Evolutionary conservation across 2,329 filamentous ascomycete genomes (phyloP), one percentile per base, ranked within the genome.

Genomic region (Pseudocercospora crystallina): DNA sequence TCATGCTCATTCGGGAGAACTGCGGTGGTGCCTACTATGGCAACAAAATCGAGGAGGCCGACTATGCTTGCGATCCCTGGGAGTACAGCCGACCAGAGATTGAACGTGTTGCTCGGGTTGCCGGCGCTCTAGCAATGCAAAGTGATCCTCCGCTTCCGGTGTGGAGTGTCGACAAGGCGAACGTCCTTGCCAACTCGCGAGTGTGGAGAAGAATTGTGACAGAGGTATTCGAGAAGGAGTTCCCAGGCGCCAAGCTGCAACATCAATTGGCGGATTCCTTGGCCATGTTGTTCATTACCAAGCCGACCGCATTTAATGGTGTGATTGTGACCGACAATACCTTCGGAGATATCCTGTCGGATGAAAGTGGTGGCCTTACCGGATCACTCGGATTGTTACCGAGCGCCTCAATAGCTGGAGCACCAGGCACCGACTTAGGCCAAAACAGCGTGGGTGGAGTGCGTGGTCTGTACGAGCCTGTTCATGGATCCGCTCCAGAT

Each of bases 21-120:
- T 77, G 74, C 53, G 75, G 76, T 5, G 77, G 77, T 8, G 74
- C 75, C 1, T 79, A 77, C 57, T 78, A 76, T 61, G 77, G 77
- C 8, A 59, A 70, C 11, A 79, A 79, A 57, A 64, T 68, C 5
- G 76, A 79, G 56, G 61, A 70, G 15, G 55, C 64, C 1, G 73
- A 75, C 30, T 62, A 69, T 9, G 77, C 72, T 0, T 76, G 72
- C 5, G 77, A 80, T 59, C 66, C 75, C 2, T 79, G 76, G 75
- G 62, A 71, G 7, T 80, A 80, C 58, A 65, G 64, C 2, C 61
- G 69, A 1, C 47, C 65, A 0, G 77, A 79, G 53, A 70, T 80
- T 31, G 75, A 79, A 58, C 68, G 77, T 20, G 67, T 74, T 14
- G 72, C 74, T 0, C 73, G 75, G 2, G 73, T 80, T 1, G 73